Conservation (phyloP, 306 rosid genomes). For the Herpetospermum pedunculosum region DNA sequence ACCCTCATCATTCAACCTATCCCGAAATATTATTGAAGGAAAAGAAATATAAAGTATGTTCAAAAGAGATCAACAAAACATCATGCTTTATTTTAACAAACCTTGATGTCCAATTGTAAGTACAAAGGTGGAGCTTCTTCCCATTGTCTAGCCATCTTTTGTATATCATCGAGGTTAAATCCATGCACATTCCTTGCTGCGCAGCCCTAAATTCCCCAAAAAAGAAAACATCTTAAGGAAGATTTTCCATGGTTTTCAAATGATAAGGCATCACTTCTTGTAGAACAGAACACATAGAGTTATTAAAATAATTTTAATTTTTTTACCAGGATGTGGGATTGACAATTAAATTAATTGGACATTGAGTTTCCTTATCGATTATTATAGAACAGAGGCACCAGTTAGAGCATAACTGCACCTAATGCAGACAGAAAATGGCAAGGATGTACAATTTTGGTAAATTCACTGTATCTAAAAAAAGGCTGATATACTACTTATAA, state of each 20-base stretch:
- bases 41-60: neutral
- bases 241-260: neutral
- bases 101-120: constrained; percentile 76
- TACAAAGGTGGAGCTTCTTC: constrained; percentile 79
- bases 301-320: neutral
- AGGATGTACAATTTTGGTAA: neutral
- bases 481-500: neutral
- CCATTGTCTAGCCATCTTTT: constrained; percentile 78
- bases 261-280: neutral
- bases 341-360: neutral
- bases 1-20: neutral
- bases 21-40: neutral
- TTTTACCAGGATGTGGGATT: neutral
- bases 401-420: neutral
- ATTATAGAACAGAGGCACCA: neutral
- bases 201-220: constrained; percentile 55
- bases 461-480: neutral
- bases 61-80: neutral
- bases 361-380: neutral
- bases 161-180: constrained; percentile 57
- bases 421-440: neutral
- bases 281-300: neutral
- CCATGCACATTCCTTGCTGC: constrained; percentile 96
- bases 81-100: constrained; percentile 13
- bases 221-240: neutral